A percentile compares a stretch with the other conserved stretches of the same genome.
Conservation (phyloP, 768 basidiomycete genomes). For the Mycena polygramma region DNA sequence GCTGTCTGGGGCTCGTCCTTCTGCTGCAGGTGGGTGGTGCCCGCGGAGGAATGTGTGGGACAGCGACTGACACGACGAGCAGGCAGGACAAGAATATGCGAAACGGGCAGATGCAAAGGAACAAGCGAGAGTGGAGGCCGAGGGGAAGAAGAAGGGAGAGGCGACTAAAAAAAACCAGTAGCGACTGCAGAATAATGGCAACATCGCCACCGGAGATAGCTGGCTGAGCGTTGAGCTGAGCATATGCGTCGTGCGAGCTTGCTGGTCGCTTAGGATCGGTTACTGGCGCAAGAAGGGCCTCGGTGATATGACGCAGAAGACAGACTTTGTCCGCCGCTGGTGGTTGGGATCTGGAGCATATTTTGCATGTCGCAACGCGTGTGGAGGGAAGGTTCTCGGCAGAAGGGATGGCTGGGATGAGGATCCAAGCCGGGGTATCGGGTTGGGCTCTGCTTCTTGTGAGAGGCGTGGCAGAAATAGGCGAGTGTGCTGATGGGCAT, state of each 20-base stretch:
- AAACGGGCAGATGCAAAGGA: constrained; percentile 69
- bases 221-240: neutral
- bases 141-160: constrained; percentile 42
- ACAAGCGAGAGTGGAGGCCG: constrained; percentile 48
- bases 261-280: neutral
- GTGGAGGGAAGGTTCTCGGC: constrained; percentile 1
- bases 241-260: neutral
- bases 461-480: constrained; percentile 23
- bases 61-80: constrained; percentile 33
- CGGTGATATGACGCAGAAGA: constrained; percentile 12
- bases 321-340: constrained; percentile 9
- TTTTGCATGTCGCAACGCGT: neutral
- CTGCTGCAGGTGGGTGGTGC: constrained; percentile 73
- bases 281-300: constrained; percentile 4
- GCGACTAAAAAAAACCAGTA: constrained; percentile 58
- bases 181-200: neutral
- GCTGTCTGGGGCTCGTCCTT: constrained; percentile 74
- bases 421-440: neutral
- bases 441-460: constrained; percentile 5
- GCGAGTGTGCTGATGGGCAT: neutral
- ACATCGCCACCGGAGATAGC: constrained; percentile 31
- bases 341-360: constrained; percentile 8
- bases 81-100: constrained; percentile 92
- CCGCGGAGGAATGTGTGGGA: neutral
- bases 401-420: neutral